A percentile compares a stretch with the other conserved stretches of the same genome.
phyloP scores from a whole-genome alignment of 2,329 filamentous ascomycete species.

The Colletotrichum tofieldiae region DNA sequence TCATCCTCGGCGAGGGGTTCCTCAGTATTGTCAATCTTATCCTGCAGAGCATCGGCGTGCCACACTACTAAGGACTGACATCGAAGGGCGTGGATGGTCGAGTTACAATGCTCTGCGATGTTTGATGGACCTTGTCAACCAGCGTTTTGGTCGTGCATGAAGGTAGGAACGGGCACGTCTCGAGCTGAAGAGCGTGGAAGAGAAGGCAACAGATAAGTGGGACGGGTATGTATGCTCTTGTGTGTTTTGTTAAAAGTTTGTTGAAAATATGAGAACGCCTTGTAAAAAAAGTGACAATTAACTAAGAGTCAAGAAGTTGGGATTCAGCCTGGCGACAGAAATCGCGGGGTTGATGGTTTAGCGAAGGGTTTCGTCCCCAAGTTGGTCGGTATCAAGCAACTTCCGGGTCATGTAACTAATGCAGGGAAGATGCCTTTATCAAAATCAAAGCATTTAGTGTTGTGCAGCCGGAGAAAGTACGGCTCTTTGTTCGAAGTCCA shows the following conservation, averaged over 20 bases:
- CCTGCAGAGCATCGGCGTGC: constrained; percentile 82
- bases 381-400: no score
- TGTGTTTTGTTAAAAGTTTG: background rate
- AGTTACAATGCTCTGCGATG: background rate
- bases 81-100: background rate
- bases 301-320: background rate
- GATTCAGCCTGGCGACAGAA: background rate
- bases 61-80: constrained; percentile 66
- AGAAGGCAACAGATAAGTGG: background rate
- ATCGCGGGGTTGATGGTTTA: background rate
- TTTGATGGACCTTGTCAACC: background rate
- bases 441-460: background rate
- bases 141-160: background rate
- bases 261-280: no score
- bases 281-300: background rate
- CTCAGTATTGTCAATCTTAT: constrained; percentile 92
- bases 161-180: background rate
- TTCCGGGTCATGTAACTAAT: background rate
- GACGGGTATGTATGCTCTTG: background rate
- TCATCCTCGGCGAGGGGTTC: constrained; percentile 94
- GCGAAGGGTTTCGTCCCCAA: background rate
- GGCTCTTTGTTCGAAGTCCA: background rate
- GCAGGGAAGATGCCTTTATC: background rate
- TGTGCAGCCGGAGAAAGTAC: background rate
- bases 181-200: background rate